Conservation (phyloP, 495 filamentous ascomycete species). For the Clohesyomyces aquaticus region DNA sequence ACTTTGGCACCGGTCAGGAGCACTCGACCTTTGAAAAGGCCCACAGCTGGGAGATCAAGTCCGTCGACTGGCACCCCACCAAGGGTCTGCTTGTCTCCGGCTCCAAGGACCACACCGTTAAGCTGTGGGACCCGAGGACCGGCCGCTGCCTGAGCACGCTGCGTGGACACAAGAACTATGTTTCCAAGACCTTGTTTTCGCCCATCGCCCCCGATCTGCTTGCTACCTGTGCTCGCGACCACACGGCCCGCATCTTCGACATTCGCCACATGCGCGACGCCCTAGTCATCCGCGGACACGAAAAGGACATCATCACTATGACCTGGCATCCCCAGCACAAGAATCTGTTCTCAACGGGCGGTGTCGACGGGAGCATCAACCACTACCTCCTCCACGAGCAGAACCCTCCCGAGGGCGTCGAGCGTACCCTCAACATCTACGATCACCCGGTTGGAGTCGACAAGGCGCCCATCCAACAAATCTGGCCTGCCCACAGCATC, state of each 20-base stretch:
- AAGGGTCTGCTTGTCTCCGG: constrained; percentile 94
- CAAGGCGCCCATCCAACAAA: constrained; percentile 77
- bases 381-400: constrained; percentile 94
- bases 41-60: constrained; percentile 95
- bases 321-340: constrained; percentile 93
- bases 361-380: constrained; percentile 82
- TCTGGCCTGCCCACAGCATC: constrained; percentile 83
- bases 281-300: constrained; percentile 84
- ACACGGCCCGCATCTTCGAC: constrained; percentile 90
- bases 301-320: constrained; percentile 91
- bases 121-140: constrained; percentile 94
- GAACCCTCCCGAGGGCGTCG: constrained; percentile 71
- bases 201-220: constrained; percentile 78
- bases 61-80: constrained; percentile 95
- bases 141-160: constrained; percentile 88
- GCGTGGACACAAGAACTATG: constrained; percentile 96
- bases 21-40: constrained; percentile 82
- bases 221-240: constrained; percentile 89
- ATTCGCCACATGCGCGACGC: constrained; percentile 98
- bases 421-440: constrained; percentile 74
- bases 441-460: constrained; percentile 78
- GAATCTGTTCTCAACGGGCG: constrained; percentile 86
- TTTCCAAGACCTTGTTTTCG: constrained; percentile 87
- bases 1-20: constrained; percentile 83
- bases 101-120: constrained; percentile 95